Base-by-base conservation (phyloP, 257 asterid species). In the Scutellaria galericulata region DNA sequence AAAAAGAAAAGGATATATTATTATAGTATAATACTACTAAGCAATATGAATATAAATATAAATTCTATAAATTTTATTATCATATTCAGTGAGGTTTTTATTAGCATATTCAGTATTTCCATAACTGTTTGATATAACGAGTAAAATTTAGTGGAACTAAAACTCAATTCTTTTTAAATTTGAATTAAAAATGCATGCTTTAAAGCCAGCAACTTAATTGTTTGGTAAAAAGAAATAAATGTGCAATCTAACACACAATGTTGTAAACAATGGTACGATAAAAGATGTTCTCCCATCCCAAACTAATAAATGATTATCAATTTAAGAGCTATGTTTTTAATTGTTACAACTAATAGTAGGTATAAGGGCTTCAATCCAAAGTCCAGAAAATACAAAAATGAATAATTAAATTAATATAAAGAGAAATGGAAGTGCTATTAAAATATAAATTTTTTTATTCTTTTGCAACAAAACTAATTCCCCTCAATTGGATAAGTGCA, bases 401-500 rank as follows among this genome's bases (percentile, higher is more conserved):
- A 51, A 54, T 47, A 9, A 22, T 55, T 55, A 55, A 9, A 22
- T 55, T 55, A 55, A 68, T 44, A 20, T 46, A 57, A 57, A 5
- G 35, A 44, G 31, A 37, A 4, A 18, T 45, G 12, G 48, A 31
- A 31, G 37, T 11, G 14, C 42, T 7, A 45, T 40, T 40, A 57
- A 15, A 66, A 2, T 41, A 56, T 68, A 35, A 4, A 18, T 15
- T 56, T 50, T 15, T 52, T 46, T 22, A 8, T 57, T 35, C 15
- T 75, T 66, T 75, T 67, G 54, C 63, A 57, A 9, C 37, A 37
- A 75, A 75, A 66, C 40, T 31, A 14, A 5, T 58, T 64, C 52
- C 44, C 27, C n/a, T 22, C 64, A 68, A 45, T 4, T 77, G 73
- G 70, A 77, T 71, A 71, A 77, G 77, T 64, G 64, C 69, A 62